Evolutionary conservation across 2,329 filamentous ascomycete genomes (phyloP), one percentile per base, ranked within the genome.

Genomic region (Hypoxylon sp.): DNA sequence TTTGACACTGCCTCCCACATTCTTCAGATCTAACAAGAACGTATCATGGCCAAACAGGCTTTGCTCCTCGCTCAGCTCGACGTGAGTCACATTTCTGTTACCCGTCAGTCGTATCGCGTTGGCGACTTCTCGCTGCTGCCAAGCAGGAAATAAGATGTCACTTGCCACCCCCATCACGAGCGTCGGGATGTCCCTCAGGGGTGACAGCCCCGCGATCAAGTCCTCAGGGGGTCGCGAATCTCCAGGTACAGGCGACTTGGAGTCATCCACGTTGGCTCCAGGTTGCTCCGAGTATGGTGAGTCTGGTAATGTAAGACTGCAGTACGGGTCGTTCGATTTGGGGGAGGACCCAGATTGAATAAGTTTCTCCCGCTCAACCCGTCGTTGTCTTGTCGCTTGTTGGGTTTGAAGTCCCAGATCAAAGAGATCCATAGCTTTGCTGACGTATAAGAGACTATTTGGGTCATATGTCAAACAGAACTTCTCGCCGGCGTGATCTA

Each of bases 381-480:
- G 84, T 26, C 93, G 86, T 30, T 82, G 75, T 18, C 82, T 82
- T 1, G 91, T 88, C 18, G 85, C 87, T 2, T 81, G 78, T 75
- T 94, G 92, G 74, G 91, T 89, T 40, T 87, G 85, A 49, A 83
- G 82, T 22, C 96, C 93, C 0, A 99, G 86, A 74, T 99, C 96
- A 77, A 99, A 99, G 11, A 99, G 84, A 76, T 99, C 96, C 96
- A 99, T 99, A 4, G 96, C 96, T 80, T 99, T 99, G 78, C 93
- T 97, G 60, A 99, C 93, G 78, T 99, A 99, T 2, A 99, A 83
- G 38, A 98, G 81, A 75, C 93, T 97, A 80, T 99, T 99, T 24
- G 96, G 89, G 74, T 99, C 96, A 77, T 98, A 98, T 68, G 96
- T 94, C 24, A 99, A 84, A 76, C 93, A 97, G 83, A 97, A 99